These are phyloP conservation scores for Malus hybrid DNA, from an alignment of 331 rosid species.

Conservation along the genomic window DNA sequence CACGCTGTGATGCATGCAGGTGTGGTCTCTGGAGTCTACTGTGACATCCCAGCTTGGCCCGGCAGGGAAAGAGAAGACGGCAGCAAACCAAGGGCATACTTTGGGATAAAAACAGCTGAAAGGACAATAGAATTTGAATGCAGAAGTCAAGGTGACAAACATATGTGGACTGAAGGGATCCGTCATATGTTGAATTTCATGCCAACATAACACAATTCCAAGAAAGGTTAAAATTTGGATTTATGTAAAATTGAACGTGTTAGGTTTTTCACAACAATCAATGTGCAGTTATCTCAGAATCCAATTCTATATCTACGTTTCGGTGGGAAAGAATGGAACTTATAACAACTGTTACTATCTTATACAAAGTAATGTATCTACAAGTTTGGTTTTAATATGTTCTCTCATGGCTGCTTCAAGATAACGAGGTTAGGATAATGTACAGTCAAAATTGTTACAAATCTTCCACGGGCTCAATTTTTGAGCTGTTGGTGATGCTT, in stretches of 20 bases:
- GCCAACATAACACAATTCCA: conserved; percentile 31
- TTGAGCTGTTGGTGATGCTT: neutral
- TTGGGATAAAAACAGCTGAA: conserved; percentile 67
- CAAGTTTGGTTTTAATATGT: conserved; percentile 3
- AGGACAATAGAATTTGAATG: conserved; percentile 86
- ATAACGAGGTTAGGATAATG: neutral
- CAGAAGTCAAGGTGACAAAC: conserved; percentile 61
- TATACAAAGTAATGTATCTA: conserved; percentile 5
- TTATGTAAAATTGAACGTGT: conserved; percentile 16
- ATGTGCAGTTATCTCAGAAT: conserved; percentile 1
- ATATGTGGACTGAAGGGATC: conserved; percentile 77
- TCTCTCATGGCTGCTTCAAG: conserved; percentile 2
- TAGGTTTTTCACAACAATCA: conserved; percentile 1
- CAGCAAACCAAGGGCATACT: conserved; percentile 53
- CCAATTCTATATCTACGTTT: conserved; percentile 5
- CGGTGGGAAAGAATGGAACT: neutral
- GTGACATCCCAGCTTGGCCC: conserved; percentile 64
- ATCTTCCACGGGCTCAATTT: neutral
- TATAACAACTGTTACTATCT: neutral
- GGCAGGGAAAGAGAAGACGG: conserved; percentile 55
- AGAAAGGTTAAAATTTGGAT: conserved; percentile 13
- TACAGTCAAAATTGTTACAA: conserved; percentile 2
- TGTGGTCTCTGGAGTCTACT: conserved; percentile 58
- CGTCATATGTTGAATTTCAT: conserved; percentile 61
- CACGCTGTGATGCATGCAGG: conserved; percentile 61